These are phyloP conservation scores for Euphorbia celastroides DNA, from an alignment of 441 rosid genomes.

Conservation along the genomic window DNA sequence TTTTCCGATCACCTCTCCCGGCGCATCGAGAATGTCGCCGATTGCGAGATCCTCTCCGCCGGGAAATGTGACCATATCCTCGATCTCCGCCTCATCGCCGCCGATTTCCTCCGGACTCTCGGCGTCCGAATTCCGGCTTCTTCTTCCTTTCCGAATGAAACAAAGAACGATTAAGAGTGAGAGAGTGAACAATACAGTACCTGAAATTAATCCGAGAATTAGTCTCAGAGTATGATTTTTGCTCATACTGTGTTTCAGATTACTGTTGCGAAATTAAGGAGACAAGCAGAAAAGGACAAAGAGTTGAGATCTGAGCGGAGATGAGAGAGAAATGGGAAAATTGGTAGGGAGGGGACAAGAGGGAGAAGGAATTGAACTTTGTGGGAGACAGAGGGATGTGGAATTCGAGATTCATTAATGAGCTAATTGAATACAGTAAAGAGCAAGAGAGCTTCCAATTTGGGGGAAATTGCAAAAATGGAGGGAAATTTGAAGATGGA, in stretches of 20 bases:
- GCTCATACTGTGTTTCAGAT: slow-evolving; percentile 22
- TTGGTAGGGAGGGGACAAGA: slow-evolving; percentile 20
- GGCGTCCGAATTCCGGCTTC: slow-evolving; percentile 23
- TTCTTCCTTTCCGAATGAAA: slow-evolving; percentile 24
- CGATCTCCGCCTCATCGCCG: slow-evolving; percentile 28
- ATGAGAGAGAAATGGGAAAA: slow-evolving; percentile 1
- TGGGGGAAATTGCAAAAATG: not conserved
- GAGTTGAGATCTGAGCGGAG: slow-evolving; percentile 23
- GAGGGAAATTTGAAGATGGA: not conserved
- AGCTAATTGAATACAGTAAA: not conserved
- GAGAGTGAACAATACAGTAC: slow-evolving; percentile 34
- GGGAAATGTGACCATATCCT: slow-evolving; percentile 54
- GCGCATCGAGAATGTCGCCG: slow-evolving; percentile 81
- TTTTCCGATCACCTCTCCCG: slow-evolving; percentile 92
- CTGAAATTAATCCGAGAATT: slow-evolving; percentile 37
- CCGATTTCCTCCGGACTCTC: slow-evolving; percentile 30
- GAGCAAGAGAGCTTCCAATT: not conserved
- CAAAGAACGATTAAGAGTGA: slow-evolving; percentile 25
- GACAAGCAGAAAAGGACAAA: not conserved
- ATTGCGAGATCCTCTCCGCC: slow-evolving; percentile 70
- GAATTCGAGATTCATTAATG: slow-evolving; percentile 23
- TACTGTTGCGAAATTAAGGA: not conserved
- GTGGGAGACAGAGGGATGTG: slow-evolving; percentile 17
- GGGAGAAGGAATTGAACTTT: slow-evolving; percentile 32
- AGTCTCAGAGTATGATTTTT: slow-evolving; percentile 40